These are phyloP conservation scores for Tarenaya hassleriana DNA, from an alignment of 345 rosid genomes.

Conservation along the genomic window DNA sequence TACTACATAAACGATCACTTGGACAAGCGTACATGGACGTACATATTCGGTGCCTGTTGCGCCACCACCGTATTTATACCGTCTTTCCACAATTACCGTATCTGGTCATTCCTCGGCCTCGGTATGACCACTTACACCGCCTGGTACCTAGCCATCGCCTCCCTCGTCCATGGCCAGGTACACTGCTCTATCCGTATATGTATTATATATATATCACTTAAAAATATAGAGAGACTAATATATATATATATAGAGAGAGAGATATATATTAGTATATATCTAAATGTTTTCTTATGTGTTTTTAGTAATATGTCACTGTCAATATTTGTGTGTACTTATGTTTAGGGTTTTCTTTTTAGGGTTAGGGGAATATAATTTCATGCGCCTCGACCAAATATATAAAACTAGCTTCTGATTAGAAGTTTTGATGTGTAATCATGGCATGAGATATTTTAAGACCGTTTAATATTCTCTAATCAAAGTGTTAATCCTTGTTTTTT, in stretches of 20 bases:
- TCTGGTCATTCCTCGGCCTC: conserved; percentile 97
- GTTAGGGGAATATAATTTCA: neutral
- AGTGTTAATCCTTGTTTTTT: neutral
- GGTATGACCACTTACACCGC: conserved; percentile 99
- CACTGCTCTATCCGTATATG: neutral
- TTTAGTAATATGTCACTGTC: too few species aligned
- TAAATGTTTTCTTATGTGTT: too few species aligned
- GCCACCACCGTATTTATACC: conserved; percentile 99
- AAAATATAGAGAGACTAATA: neutral
- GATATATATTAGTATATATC: too few species aligned
- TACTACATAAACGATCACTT: conserved; percentile 90
- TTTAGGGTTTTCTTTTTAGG: conserved; percentile 19
- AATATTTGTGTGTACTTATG: too few species aligned
- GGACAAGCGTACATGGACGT: conserved; percentile 99
- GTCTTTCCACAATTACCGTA: conserved; percentile 93
- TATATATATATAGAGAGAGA: too few species aligned
- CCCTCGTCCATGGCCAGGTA: conserved; percentile 87
- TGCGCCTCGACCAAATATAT: too few species aligned
- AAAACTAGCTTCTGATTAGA: too few species aligned
- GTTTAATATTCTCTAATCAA: too few species aligned
- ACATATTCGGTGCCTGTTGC: conserved; percentile 99
- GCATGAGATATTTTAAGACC: too few species aligned
- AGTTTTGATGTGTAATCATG: too few species aligned
- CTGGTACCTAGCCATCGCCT: conserved; percentile 86
- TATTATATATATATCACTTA: neutral